Evolutionary conservation across 306 rosid species (phyloP).

Genomic region (Prunus fruticosa): DNA sequence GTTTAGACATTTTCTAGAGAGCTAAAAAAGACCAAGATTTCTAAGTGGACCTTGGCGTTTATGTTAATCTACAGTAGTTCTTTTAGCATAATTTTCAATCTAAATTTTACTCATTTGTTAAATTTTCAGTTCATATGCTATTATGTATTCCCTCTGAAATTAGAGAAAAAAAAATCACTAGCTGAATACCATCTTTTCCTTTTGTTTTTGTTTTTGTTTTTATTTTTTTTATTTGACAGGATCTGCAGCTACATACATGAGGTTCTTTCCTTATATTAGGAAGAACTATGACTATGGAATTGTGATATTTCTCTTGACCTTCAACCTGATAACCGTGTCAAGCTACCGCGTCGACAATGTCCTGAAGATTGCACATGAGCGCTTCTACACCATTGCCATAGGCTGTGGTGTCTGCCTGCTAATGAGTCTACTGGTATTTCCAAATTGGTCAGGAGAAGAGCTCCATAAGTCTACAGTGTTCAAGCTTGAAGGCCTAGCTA

Average conservation of each 20-base stretch:
- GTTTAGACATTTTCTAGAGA: background rate
- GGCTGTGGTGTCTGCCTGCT: conserved; percentile 85
- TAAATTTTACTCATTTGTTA: background rate
- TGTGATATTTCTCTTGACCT: conserved; percentile 87
- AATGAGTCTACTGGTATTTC: conserved; percentile 76
- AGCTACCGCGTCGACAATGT: conserved; percentile 65
- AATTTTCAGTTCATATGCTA: too few relatives aligned
- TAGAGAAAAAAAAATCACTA: too few relatives aligned
- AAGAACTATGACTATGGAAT: conserved; percentile 89
- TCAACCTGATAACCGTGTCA: conserved; percentile 75
- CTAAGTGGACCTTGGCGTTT: background rate
- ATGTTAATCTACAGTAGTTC: background rate
- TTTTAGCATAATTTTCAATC: background rate
- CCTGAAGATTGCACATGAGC: conserved; percentile 70
- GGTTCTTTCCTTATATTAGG: conserved; percentile 88
- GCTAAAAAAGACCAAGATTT: background rate
- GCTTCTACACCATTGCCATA: conserved; percentile 74
- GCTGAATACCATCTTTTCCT: background rate
- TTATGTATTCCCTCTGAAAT: too few relatives aligned
- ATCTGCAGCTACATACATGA: conserved; percentile 71
- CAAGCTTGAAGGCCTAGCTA: conserved; percentile 90
- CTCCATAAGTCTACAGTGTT: conserved; percentile 67
- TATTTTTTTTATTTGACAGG: conserved; percentile 45
- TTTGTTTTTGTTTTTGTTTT: background rate
- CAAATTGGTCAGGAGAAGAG: conserved; percentile 95